These are phyloP conservation scores for Huntiella decipiens DNA, from an alignment of 2,329 filamentous ascomycete genomes.

Conservation along the genomic window DNA sequence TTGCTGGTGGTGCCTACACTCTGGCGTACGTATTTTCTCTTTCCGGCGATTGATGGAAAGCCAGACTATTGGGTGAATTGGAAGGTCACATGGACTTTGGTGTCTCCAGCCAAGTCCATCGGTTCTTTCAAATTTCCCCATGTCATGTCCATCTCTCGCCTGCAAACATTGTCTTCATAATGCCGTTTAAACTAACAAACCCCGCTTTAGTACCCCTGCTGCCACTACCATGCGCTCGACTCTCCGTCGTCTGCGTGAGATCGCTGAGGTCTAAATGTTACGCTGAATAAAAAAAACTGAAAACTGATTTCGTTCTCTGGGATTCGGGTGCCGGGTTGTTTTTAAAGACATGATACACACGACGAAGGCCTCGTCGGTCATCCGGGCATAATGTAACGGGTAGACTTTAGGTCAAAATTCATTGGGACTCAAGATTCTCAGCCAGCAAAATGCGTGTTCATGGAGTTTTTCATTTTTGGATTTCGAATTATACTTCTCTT, in stretches of 20 bases:
- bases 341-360: constrained; percentile 11
- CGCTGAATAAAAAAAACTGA: constrained; percentile 14
- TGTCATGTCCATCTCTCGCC: background rate
- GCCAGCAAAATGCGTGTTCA: constrained; percentile 5
- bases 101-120: background rate
- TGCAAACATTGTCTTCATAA: no score
- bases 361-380: constrained; percentile 9
- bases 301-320: constrained; percentile 12
- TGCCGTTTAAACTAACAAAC: constrained; percentile 15
- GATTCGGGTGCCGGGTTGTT: constrained; percentile 9
- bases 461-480: constrained; percentile 2
- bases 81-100: no score
- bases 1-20: constrained; percentile 65
- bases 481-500: constrained; percentile 1
- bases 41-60: background rate
- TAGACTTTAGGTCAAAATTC: constrained; percentile 12
- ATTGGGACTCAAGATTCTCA: constrained; percentile 11
- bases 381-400: constrained; percentile 11
- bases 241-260: constrained; percentile 91
- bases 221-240: constrained; percentile 90
- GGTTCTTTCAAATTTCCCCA: background rate
- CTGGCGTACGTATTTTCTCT: constrained; percentile 59
- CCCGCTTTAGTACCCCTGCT: constrained; percentile 55
- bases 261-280: constrained; percentile 68
- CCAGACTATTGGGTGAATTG: no score